Base-by-base conservation (phyloP, 305 asterid genomes). In the Solanum hybrid region DNA sequence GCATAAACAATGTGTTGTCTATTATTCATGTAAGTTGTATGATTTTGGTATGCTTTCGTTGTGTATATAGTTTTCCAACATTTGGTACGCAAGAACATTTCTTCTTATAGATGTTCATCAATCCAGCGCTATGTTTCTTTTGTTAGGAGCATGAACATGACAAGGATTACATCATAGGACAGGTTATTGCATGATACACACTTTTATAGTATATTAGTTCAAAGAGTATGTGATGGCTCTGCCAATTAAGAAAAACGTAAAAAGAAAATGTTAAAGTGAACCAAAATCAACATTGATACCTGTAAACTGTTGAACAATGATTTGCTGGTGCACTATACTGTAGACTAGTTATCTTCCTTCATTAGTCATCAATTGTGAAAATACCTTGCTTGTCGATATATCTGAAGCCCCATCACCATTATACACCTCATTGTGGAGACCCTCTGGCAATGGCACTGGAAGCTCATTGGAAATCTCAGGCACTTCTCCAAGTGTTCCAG, bases 331-430 rank as follows among this genome's bases (percentile, higher is more conserved):
- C 71, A 42, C 37, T 81, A 81, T 42, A 42, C 72, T 45, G 17
- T 42, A 82, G 87, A 45, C 81, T 31, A 75, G 88, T 82, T 90
- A 92, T 88, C 93, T 88, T 27, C 94, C 94, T 37, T 92, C 91
- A 40, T 87, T 91, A 42, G 90, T 90, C 88, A 92, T 34, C 90
- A 92, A 79, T 90, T 92, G 94, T 51, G 94, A 92, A 90, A 92
- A 92, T 34, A 92, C 94, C 88, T 80, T 69, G 91, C 92, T 92
- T 60, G 92, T 82, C 3, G 94, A 91, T 91, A 92, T 90, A 69
- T 91, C 88, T 42, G 93, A 92, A 89, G 24, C 26, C 27, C 89
- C 92, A 77, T 88, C 91, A 89, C 88, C 75, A 72, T 32, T 17
- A 77, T 89, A 89, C 78, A 36, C 88, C 88, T 71, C 89, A 81